These are phyloP conservation scores for Xanthoconium separans DNA, from an alignment of 1,284 basidiomycete species.

Conservation along the genomic window DNA sequence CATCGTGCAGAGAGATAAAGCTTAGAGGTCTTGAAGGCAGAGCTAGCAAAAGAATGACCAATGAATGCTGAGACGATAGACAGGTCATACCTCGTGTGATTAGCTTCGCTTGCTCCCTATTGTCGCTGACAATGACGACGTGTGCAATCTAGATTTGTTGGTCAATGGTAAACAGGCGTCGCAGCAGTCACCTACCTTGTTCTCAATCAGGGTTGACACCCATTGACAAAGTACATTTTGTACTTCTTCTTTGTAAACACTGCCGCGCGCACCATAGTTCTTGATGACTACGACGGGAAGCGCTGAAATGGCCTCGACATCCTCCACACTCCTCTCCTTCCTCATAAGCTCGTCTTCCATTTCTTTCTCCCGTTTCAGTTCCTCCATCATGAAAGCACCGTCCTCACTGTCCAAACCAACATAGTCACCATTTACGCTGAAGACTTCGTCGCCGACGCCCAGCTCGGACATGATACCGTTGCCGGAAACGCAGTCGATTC, in stretches of 20 bases:
- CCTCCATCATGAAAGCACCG: conserved; percentile 8
- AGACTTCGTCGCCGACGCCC: conserved; percentile 71
- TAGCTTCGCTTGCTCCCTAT: conserved; percentile 82
- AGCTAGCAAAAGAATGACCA: conserved; percentile 43
- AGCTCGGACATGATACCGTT: conserved; percentile 84
- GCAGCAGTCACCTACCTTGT: conserved; percentile 48
- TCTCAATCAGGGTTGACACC: conserved; percentile 81
- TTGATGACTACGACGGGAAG: conserved; percentile 86
- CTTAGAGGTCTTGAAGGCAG: conserved; percentile 86
- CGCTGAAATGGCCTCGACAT: conserved; percentile 52
- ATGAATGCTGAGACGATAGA: neutral
- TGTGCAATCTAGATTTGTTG: conserved; percentile 67
- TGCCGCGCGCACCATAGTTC: conserved; percentile 70
- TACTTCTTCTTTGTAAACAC: conserved; percentile 68
- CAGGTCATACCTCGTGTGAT: conserved; percentile 66
- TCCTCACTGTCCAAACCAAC: conserved; percentile 21
- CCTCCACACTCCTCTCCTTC: conserved; percentile 38
- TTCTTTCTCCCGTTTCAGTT: conserved; percentile 24
- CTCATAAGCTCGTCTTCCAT: conserved; percentile 31
- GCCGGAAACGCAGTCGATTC: conserved; percentile 78
- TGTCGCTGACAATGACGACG: conserved; percentile 89
- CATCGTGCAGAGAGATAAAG: conserved; percentile 78
- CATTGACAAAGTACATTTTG: conserved; percentile 81
- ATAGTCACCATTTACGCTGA: conserved; percentile 38
- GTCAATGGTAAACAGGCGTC: neutral